These are phyloP conservation scores for Odontarrhena argentea DNA, from an alignment of 345 rosid genomes.

Conservation along the genomic window DNA sequence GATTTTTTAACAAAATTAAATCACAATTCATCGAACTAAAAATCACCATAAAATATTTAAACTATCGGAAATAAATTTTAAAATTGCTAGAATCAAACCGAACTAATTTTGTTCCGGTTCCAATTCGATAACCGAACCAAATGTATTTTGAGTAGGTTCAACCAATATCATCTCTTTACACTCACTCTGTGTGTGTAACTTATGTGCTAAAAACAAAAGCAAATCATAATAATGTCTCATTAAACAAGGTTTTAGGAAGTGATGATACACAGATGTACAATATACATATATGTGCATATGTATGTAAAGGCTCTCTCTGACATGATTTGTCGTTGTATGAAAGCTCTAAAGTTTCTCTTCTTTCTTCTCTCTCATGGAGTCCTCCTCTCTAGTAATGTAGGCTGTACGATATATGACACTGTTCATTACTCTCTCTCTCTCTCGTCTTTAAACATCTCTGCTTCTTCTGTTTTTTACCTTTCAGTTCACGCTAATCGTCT, in stretches of 20 bases:
- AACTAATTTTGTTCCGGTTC: no score
- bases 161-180: not conserved
- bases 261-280: constrained; percentile 4
- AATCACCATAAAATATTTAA: no score
- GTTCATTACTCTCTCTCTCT: constrained; percentile 37
- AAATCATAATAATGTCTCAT: constrained; percentile 30
- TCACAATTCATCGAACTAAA: no score
- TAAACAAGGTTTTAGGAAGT: constrained; percentile 22
- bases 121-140: no score
- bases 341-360: constrained; percentile 29
- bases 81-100: no score
- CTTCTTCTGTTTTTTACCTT: constrained; percentile 44
- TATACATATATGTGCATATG: constrained; percentile 2
- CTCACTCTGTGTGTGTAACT: not conserved
- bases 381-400: constrained; percentile 30
- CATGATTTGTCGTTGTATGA: constrained; percentile 33
- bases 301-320: constrained; percentile 23
- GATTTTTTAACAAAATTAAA: no score
- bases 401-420: constrained; percentile 5
- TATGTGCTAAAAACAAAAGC: constrained; percentile 7
- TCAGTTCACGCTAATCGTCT: constrained; percentile 83
- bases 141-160: not conserved
- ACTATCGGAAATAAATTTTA: no score
- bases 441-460: constrained; percentile 58
- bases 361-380: constrained; percentile 31